Evolutionary conservation across 768 basidiomycete species (phyloP), one percentile per base, ranked within the genome.

Genomic region (Boletellus ananas): DNA sequence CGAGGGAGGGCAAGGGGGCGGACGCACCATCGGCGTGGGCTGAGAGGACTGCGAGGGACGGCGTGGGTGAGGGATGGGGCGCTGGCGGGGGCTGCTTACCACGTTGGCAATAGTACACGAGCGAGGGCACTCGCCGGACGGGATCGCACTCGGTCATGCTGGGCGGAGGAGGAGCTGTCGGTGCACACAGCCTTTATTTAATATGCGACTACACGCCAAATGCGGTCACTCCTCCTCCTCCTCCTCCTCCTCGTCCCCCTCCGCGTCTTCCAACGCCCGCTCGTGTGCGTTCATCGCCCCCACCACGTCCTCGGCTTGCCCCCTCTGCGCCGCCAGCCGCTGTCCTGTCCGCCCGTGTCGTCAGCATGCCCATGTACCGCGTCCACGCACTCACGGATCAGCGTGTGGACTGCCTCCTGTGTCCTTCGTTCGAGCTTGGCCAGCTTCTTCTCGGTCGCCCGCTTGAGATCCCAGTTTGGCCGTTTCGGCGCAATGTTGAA

Each of bases 401-500:
- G 78, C 3, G 85, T 88, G 61, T 94, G 90, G 54, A 97, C 90
- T 6, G 94, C 83, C 67, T 94, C 90, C 54, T 94, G 90, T 2
- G 93, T 96, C 70, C 83, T 86, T 58, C 90, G 74, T 61, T 96
- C 94, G n/a, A 98, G 75, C 64, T 84, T 94, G 8, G 85, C 79
- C 41, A 93, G 69, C 66, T 90, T 93, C 73, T 87, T 91, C 50
- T 94, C 90, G 72, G 94, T 83, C 60, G 97, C 93, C 50, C 93
- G 82, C 68, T 94, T 94, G 60, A 96, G 74, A 66, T 95, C 93
- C 94, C 93, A 95, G 69, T 95, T 98, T 10, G 91, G 85, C 41
- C 94, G 80, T 77, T 94, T 97, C 4, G 96, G 96, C 20, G 94
- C 94, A 58, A 99, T 98, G 64, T 96, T 98, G 66, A 96, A 90